Conservation (phyloP, 83 land plant genomes). For the Picea mariana region DNA sequence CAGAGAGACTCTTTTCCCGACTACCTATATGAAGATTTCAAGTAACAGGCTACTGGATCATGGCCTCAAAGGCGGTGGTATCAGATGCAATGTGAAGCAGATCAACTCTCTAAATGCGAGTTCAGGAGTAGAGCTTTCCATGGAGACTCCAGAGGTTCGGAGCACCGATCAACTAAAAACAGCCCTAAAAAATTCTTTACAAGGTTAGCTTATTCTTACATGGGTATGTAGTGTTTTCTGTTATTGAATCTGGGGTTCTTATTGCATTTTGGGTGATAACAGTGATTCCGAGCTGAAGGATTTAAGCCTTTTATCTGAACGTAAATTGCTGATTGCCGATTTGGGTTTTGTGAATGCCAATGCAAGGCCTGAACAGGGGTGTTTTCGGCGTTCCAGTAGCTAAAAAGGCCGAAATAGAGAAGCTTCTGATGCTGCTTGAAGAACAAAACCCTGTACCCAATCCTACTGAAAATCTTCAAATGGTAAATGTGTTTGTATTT, state of each 20-base stretch:
- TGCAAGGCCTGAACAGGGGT: constrained; percentile 61
- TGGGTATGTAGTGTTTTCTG: neutral
- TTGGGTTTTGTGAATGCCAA: neutral
- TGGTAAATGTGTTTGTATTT: constrained; percentile 38
- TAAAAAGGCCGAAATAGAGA: constrained; percentile 72
- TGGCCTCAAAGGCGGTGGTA: neutral
- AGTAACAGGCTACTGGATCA: neutral
- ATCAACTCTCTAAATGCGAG: neutral
- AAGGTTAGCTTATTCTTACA: neutral
- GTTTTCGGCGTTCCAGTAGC: constrained; percentile 73
- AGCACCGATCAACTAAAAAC: constrained; percentile 1
- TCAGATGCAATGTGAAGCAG: neutral
- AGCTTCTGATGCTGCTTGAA: constrained; percentile 60
- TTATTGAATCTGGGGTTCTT: neutral
- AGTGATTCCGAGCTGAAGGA: neutral
- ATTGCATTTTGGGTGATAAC: neutral
- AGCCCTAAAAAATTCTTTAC: neutral
- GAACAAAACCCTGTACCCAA: constrained; percentile 63
- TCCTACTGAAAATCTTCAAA: constrained; percentile 61
- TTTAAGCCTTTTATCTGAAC: neutral
- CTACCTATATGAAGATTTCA: neutral
- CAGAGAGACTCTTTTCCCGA: too few species aligned
- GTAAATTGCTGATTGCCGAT: too few species aligned
- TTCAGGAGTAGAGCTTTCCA: constrained; percentile 7
- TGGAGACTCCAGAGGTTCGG: neutral